A percentile compares a stretch with the other conserved stretches of the same genome.
These are phyloP conservation scores for Acorus gramineus DNA, from an alignment of 106 monocot genomes.

Conservation along the genomic window DNA sequence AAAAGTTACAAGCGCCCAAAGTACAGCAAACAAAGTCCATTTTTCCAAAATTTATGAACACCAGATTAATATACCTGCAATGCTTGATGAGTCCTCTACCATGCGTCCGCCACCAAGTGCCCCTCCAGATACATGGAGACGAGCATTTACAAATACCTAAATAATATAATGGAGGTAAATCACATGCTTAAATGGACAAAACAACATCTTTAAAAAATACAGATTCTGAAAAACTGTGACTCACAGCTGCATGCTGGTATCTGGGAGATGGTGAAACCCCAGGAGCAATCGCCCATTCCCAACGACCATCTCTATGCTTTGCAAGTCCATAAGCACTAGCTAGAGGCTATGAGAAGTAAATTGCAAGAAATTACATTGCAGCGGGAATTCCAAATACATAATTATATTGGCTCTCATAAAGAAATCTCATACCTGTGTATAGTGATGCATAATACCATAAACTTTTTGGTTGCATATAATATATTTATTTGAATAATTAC, in stretches of 20 bases:
- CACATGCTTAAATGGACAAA: background rate
- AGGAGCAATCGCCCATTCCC: constrained; percentile 99
- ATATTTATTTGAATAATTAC: too few relatives aligned
- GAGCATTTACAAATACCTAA: constrained; percentile 98
- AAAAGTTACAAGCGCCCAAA: too few relatives aligned
- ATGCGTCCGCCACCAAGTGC: constrained; percentile 99
- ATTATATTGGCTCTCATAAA: too few relatives aligned
- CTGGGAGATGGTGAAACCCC: constrained; percentile 98
- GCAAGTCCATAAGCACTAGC: constrained; percentile 99
- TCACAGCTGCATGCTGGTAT: constrained; percentile 99
- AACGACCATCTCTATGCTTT: constrained; percentile 96
- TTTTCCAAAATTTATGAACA: too few relatives aligned
- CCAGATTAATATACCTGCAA: constrained; percentile 31
- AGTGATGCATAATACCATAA: too few relatives aligned
- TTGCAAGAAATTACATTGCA: background rate
- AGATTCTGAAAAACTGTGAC: constrained; percentile 6
- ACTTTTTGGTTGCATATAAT: too few relatives aligned
- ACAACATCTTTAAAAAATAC: constrained; percentile 4
- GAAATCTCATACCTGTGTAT: too few relatives aligned
- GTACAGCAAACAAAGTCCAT: too few relatives aligned
- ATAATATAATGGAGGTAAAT: background rate
- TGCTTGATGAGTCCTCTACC: constrained; percentile 96
- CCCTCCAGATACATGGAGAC: constrained; percentile 99
- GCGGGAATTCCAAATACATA: too few relatives aligned
- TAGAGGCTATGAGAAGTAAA: constrained; percentile 45